Evolutionary conservation across 2,329 filamentous ascomycete species (phyloP), one percentile per base, ranked within the genome.

Genomic region (Exophiala alcalophila): DNA sequence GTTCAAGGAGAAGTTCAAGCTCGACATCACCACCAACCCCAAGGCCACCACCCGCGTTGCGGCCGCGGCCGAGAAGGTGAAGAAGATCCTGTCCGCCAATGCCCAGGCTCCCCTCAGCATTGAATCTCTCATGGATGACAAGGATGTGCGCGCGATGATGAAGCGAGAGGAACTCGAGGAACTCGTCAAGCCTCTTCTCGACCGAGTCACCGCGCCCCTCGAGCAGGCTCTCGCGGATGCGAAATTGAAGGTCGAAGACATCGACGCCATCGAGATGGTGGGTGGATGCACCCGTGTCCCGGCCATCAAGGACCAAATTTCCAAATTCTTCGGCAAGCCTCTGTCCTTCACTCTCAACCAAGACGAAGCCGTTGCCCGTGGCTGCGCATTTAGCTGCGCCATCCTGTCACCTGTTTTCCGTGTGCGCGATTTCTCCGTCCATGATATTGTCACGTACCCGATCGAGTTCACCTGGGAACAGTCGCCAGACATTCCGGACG

Each of bases 391-490:
- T 74, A 89, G 85, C 78, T 97, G 92, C 66, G 92, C 92, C 60
- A 96, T 96, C 58, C 81, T 97, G 42, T 97, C 92, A 0, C 92
- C 92, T 31, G 86, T 94, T 56, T 97, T 98, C 84, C 89, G 91
- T 65, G 92, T 98, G 63, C 89, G 92, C 61, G 92, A 98, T 74
- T 98, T 98, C 70, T 81, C 89, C 57, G 84, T 97, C 49, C 89
- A 97, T 76, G 92, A 98, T 68, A 91, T 97, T 60, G 87, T 95
- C 70, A 88, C 83, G 74, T 98, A 97, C 73, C 92, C 92, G 34
- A 94, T 98, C 65, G 91, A 98, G 66, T 98, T 98, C 68, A 86
- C 84, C 39, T 98, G 92, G 92, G 92, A 98, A 76, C 94, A 97
- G 77, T 94, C 91, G 18, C 82, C 89, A 47, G 92, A 98, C 61